phyloP scores from a whole-genome alignment of 306 rosid species.

The Adenanthera pavonina region DNA sequence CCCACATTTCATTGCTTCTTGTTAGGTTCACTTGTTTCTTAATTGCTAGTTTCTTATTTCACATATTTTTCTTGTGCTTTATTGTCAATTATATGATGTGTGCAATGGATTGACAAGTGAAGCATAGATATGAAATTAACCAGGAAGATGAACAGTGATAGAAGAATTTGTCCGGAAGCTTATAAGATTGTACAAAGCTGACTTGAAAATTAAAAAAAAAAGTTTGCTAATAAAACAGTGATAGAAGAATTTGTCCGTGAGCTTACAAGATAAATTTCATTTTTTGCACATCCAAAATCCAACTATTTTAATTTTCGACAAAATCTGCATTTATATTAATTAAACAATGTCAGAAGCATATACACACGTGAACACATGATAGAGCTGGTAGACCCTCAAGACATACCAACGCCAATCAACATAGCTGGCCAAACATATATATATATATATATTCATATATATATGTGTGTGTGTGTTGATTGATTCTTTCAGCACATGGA shows the following conservation, averaged over 20 bases:
- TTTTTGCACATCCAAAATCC: not conserved
- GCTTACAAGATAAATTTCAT: not conserved
- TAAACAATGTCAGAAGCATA: too few species aligned
- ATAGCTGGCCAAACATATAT: slow-evolving; percentile 10
- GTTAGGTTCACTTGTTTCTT: too few species aligned
- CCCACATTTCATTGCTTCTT: too few species aligned
- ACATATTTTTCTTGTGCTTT: too few species aligned
- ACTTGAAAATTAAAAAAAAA: too few species aligned
- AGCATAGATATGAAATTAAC: too few species aligned
- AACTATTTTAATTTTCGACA: slow-evolving; percentile 12
- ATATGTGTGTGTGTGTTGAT: not conserved
- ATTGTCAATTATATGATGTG: too few species aligned
- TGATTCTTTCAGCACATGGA: slow-evolving; percentile 18
- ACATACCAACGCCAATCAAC: slow-evolving; percentile 38
- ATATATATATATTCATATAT: not conserved
- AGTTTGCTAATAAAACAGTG: too few species aligned
- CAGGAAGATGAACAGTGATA: not conserved
- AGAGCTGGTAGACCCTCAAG: slow-evolving; percentile 30
- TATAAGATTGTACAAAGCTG: too few species aligned
- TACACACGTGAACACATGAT: slow-evolving; percentile 22
- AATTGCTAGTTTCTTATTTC: too few species aligned
- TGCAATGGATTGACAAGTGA: too few species aligned
- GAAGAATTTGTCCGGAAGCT: not conserved
- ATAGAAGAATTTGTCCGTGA: not conserved
- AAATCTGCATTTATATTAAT: not conserved